Conservation (phyloP, 179 eudicot genomes). For the Silene coronaria region DNA sequence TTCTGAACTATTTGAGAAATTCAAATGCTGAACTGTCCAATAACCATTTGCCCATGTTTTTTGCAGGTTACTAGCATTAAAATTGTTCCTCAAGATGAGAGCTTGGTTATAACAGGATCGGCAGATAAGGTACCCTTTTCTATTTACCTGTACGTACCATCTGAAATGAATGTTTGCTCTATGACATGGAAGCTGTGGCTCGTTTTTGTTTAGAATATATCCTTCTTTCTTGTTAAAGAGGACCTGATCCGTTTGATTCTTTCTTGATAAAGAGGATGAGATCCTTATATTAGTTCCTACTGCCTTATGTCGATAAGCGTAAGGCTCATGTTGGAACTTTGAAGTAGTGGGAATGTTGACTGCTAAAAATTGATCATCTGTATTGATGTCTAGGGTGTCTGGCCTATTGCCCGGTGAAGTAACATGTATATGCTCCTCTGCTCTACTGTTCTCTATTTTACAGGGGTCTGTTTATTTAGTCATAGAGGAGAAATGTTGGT, state of each 20-base stretch:
- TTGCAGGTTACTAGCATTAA: slow-evolving; percentile 80
- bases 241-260: not conserved
- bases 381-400: not conserved
- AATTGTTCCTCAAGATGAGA: slow-evolving; percentile 58
- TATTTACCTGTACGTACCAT: not conserved
- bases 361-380: not conserved
- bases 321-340: not conserved
- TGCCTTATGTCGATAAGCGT: not conserved
- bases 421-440: not conserved
- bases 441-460: not conserved
- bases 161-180: not conserved
- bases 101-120: slow-evolving; percentile 70
- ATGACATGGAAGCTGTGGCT: not conserved
- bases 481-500: not conserved
- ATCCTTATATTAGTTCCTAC: not conserved
- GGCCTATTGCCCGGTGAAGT: not conserved
- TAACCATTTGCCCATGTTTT: slow-evolving; percentile 10
- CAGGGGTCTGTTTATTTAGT: not conserved
- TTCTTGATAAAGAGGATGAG: not conserved
- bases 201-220: not conserved
- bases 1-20: not conserved
- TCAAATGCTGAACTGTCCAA: not conserved
- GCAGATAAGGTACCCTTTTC: slow-evolving; percentile 66
- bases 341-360: not conserved
- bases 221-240: not conserved